phyloP scores from a whole-genome alignment of 1,284 basidiomycete genomes.

The Athelia psychrophila region DNA sequence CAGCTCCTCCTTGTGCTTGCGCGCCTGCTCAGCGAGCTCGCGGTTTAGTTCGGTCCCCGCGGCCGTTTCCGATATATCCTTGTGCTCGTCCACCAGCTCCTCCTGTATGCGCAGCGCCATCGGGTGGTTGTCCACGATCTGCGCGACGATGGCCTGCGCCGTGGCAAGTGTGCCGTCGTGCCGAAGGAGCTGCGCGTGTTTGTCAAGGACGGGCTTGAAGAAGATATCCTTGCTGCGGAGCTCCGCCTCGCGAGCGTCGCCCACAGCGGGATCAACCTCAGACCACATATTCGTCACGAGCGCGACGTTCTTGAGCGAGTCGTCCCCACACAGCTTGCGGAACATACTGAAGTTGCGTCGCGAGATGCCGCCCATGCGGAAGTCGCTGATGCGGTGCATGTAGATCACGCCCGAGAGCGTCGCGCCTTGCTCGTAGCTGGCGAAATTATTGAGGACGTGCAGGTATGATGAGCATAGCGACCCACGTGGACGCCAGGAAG shows the following conservation, averaged over 20 bases:
- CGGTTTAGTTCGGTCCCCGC: slow-evolving; percentile 28
- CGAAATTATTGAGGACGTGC: background rate
- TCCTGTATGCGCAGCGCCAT: slow-evolving; percentile 23
- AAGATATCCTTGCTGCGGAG: slow-evolving; percentile 39
- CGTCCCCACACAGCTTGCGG: slow-evolving; percentile 49
- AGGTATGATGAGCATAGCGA: background rate
- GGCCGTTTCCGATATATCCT: slow-evolving; percentile 34
- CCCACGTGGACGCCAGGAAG: slow-evolving; percentile 28
- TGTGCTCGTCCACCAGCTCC: slow-evolving; percentile 22
- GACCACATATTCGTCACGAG: slow-evolving; percentile 55
- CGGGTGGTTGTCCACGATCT: slow-evolving; percentile 28
- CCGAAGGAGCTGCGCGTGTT: slow-evolving; percentile 38
- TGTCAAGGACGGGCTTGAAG: slow-evolving; percentile 42
- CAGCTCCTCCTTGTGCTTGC: slow-evolving; percentile 36
- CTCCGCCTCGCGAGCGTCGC: slow-evolving; percentile 37
- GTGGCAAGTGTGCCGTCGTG: slow-evolving; percentile 33
- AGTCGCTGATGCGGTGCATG: slow-evolving; percentile 53
- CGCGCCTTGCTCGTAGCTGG: slow-evolving; percentile 37
- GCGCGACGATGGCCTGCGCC: slow-evolving; percentile 29
- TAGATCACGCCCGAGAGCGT: slow-evolving; percentile 51
- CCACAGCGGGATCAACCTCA: slow-evolving; percentile 31
- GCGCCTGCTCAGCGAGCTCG: slow-evolving; percentile 29
- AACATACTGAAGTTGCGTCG: slow-evolving; percentile 50
- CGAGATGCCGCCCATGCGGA: slow-evolving; percentile 47
- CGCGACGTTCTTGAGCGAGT: slow-evolving; percentile 43